Evolutionary conservation across 1,284 basidiomycete genomes (phyloP).

Genomic region (Peniophora sp.): DNA sequence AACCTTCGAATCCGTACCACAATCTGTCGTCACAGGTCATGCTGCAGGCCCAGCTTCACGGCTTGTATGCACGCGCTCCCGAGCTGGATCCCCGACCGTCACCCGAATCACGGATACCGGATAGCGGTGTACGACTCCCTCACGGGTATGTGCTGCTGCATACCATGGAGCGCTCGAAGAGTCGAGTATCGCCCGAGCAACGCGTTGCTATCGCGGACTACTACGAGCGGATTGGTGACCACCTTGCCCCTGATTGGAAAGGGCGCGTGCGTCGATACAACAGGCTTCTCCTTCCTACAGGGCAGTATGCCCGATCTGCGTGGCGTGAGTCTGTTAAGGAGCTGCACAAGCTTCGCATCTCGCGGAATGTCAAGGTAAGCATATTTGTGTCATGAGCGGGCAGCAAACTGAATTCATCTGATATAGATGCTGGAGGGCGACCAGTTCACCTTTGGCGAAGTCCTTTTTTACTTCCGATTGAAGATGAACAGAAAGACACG

Average conservation of each 20-base stretch:
- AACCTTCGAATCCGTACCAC: slow-evolving; percentile 14
- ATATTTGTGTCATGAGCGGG: background rate
- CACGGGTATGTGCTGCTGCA: slow-evolving; percentile 10
- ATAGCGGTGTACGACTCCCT: background rate
- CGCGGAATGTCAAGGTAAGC: background rate
- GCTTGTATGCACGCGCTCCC: slow-evolving; percentile 13
- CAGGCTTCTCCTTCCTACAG: background rate
- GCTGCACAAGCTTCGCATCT: background rate
- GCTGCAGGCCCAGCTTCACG: slow-evolving; percentile 9
- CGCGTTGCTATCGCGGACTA: background rate
- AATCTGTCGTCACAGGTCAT: slow-evolving; percentile 13
- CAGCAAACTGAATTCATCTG: background rate
- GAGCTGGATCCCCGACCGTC: slow-evolving; percentile 5
- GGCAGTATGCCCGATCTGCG: background rate
- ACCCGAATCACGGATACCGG: too few relatives aligned
- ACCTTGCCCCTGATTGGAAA: background rate
- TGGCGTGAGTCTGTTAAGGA: background rate
- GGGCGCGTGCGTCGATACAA: background rate
- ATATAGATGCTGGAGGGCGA: background rate
- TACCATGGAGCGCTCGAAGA: background rate
- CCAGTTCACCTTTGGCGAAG: background rate
- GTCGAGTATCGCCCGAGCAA: background rate
- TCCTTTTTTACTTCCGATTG: background rate
- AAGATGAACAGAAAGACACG: background rate
- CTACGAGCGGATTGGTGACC: background rate